Evolutionary conservation across 2,329 filamentous ascomycete genomes (phyloP), one percentile per base, ranked within the genome.

Genomic region (Trichoderma hamatum): DNA sequence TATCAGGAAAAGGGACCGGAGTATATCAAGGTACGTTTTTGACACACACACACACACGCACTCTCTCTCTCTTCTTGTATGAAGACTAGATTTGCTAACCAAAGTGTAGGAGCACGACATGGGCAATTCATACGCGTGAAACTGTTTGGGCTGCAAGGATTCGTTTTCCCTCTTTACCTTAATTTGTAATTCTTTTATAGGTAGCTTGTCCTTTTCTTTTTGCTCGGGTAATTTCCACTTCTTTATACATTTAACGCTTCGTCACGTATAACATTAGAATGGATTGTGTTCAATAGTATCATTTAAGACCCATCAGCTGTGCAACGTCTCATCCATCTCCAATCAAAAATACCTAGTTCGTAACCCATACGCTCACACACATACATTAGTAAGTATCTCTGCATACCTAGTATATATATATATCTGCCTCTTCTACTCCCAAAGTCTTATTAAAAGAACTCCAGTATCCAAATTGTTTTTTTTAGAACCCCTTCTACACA

Each of bases 1-100:
- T 99, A 93, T 81, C 79, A 88, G 74, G 96, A 99, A 84, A 97
- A 97, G 84, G 96, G 96, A 1, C 85, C 89, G 26, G 95, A 98
- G 74, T 98, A 98, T 82, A 86, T 98, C 78, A 97, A 97, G 88
- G 94, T 88, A 75, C 71, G 84, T 78, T 28, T 26, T 36, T 52
- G 30, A n/a, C n/a, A n/a, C n/a, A n/a, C n/a, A n/a, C n/a, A n/a
- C 28, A 30, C 28, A 30, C 28, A 30, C 28, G 6, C 28, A 30
- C 30, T 21, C 28, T 21, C 0, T 54, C 66, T 54, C 70, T 67
- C 51, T 70, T 52, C 13, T 30, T 59, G 24, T 21, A 54, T 46
- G 46, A 10, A 51, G 4, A 2, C 3, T 54, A 21, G 21, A 10
- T 46, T 43, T 21, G 51, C 63, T 67, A 59, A 67, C 52, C 24